These are phyloP conservation scores for Phytophthora megakarya DNA, from an alignment of 352 stramenopile genomes.

Conservation along the genomic window DNA sequence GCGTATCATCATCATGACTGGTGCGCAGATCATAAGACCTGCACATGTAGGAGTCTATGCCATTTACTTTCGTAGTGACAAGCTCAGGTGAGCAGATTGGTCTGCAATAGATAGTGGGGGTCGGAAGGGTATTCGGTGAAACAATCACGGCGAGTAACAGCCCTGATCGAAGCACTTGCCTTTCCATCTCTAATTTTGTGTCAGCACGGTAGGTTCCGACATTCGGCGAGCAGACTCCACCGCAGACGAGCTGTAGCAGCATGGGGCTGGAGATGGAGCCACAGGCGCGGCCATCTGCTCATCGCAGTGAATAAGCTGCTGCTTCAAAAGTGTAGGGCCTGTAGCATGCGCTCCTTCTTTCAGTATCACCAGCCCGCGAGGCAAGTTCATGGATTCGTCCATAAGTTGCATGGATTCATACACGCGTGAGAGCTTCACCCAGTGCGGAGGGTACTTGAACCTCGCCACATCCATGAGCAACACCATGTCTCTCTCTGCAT, in stretches of 20 bases:
- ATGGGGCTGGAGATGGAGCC: slow-evolving; percentile 25
- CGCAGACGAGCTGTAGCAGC: slow-evolving; percentile 36
- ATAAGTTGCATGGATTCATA: slow-evolving; percentile 60
- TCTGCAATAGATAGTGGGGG: slow-evolving; percentile 36
- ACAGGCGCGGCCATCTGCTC: slow-evolving; percentile 20
- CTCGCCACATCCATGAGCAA: slow-evolving; percentile 96
- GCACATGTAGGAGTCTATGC: neutral
- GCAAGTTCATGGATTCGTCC: slow-evolving; percentile 52
- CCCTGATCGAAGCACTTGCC: neutral
- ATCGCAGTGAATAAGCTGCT: slow-evolving; percentile 50
- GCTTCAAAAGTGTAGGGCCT: slow-evolving; percentile 48
- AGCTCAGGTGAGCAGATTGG: slow-evolving; percentile 9
- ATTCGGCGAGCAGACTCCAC: slow-evolving; percentile 37
- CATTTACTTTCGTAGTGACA: slow-evolving; percentile 10
- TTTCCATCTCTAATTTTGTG: slow-evolving; percentile 19
- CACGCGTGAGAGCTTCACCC: slow-evolving; percentile 63
- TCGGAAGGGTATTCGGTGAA: slow-evolving; percentile 13
- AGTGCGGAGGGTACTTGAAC: slow-evolving; percentile 96
- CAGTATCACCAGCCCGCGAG: slow-evolving; percentile 29
- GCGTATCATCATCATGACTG: slow-evolving; percentile 5
- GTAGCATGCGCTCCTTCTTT: slow-evolving; percentile 38
- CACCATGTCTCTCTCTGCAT: slow-evolving; percentile 90
- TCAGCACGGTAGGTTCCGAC: slow-evolving; percentile 17
- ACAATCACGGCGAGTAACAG: neutral
- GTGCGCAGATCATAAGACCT: neutral